Percentiles rank a stretch among this genome's conserved stretches.
These are phyloP conservation scores for Coniochaeta sp. DNA, from an alignment of 2,329 filamentous ascomycete genomes.

Conservation along the genomic window DNA sequence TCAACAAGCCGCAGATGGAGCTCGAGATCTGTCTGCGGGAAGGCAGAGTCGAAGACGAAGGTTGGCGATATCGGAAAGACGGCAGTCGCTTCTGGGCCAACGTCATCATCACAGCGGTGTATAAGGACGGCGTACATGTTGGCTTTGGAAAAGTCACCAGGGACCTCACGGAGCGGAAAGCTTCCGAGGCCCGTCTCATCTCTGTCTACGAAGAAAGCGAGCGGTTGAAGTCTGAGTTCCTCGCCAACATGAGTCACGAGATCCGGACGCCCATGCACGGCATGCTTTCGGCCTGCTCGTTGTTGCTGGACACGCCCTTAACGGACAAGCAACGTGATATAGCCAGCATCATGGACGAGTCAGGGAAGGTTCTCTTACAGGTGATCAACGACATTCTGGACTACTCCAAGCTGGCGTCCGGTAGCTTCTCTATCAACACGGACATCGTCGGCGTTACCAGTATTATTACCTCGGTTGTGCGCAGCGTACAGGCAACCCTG, in stretches of 20 bases:
- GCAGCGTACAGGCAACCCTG: constrained; percentile 37
- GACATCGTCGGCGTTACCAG: constrained; percentile 41
- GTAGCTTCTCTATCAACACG: constrained; percentile 48
- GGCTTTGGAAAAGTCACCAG: constrained; percentile 53
- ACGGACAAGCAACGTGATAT: constrained; percentile 47
- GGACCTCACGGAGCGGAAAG: constrained; percentile 47
- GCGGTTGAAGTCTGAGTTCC: constrained; percentile 53
- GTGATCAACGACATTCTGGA: constrained; percentile 62
- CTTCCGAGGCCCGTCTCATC: constrained; percentile 45
- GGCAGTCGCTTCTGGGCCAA: constrained; percentile 54
- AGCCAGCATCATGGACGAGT: constrained; percentile 50
- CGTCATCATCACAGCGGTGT: constrained; percentile 49
- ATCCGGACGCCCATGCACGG: constrained; percentile 59
- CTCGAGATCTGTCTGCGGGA: constrained; percentile 44
- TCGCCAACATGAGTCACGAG: constrained; percentile 58
- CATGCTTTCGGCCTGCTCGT: constrained; percentile 49
- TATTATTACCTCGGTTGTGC: constrained; percentile 39
- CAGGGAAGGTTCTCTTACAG: constrained; percentile 48
- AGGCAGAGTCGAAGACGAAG: constrained; percentile 50
- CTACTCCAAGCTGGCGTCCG: constrained; percentile 54
- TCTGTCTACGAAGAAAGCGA: constrained; percentile 54
- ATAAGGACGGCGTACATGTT: constrained; percentile 41
- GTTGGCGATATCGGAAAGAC: constrained; percentile 51
- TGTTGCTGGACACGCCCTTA: constrained; percentile 47
- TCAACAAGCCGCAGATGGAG: constrained; percentile 42